A percentile compares a stretch with the other conserved stretches of the same genome.
phyloP scores from a whole-genome alignment of 768 basidiomycete genomes.

The Suillus variegatus region DNA sequence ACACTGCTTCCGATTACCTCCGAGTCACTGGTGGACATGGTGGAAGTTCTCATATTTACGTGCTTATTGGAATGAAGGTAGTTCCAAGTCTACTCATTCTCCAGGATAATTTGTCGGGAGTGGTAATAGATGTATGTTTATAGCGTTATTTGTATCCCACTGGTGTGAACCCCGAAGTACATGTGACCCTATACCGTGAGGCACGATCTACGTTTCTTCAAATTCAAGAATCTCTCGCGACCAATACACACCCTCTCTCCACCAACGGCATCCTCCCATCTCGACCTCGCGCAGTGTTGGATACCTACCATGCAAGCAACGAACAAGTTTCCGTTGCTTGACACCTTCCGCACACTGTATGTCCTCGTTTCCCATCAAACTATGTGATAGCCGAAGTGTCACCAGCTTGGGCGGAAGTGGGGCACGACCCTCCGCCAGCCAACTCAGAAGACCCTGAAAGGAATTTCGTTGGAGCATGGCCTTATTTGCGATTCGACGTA shows the following conservation, averaged over 20 bases:
- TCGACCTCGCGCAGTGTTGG: background rate
- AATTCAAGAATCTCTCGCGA: background rate
- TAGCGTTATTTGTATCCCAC: background rate
- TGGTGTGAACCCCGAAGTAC: background rate
- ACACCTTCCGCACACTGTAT: background rate
- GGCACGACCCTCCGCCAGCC: background rate
- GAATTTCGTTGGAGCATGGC: background rate
- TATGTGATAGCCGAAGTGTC: slow-evolving; percentile 1
- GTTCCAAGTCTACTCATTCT: background rate
- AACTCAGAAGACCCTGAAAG: background rate
- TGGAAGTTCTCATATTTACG: background rate
- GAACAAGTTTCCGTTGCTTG: background rate
- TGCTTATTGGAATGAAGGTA: background rate
- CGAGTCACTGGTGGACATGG: background rate
- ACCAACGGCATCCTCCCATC: background rate
- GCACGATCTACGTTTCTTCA: background rate
- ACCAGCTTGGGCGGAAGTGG: background rate
- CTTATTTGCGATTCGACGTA: background rate
- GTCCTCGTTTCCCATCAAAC: background rate
- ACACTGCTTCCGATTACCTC: background rate
- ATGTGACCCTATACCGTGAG: background rate
- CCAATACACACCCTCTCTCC: background rate
- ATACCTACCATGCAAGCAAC: background rate
- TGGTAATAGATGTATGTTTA: background rate
- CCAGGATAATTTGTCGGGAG: background rate